Conservation (phyloP, 1,284 basidiomycete species). For the Ustilago trichophora region DNA sequence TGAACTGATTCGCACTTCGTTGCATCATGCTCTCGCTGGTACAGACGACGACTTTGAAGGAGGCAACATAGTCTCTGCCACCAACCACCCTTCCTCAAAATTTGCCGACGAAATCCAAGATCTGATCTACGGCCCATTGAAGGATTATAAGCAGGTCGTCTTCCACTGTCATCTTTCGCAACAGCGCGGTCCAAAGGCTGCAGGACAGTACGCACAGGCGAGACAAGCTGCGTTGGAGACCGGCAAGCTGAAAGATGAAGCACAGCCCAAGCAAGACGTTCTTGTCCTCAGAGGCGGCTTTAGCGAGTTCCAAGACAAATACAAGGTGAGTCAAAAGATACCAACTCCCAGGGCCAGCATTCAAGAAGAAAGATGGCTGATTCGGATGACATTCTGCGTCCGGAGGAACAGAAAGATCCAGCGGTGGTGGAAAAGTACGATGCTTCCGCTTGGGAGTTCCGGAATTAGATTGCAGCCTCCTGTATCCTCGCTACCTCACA, state of each 20-base stretch:
- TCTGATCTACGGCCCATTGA: constrained; percentile 53
- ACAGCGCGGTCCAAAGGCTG: constrained; percentile 66
- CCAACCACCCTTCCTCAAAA: constrained; percentile 54
- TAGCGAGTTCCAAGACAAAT: constrained; percentile 60
- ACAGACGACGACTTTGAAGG: constrained; percentile 67
- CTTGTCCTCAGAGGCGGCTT: constrained; percentile 66
- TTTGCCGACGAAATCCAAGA: constrained; percentile 54
- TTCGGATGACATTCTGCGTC: too few species aligned
- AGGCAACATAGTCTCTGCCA: constrained; percentile 64
- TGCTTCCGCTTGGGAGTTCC: constrained; percentile 54
- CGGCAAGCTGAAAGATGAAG: constrained; percentile 16
- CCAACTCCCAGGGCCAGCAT: too few species aligned
- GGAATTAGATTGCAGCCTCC: constrained; percentile 14
- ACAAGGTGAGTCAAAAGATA: constrained; percentile 50
- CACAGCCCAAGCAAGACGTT: constrained; percentile 54
- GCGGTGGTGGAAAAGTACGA: constrained; percentile 64
- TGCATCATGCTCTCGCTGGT: too few species aligned
- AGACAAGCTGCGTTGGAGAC: constrained; percentile 31
- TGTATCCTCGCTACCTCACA: too few species aligned
- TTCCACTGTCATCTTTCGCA: constrained; percentile 67
- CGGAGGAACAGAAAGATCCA: constrained; percentile 40
- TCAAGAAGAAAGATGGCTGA: too few species aligned
- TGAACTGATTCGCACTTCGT: too few species aligned
- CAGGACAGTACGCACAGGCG: constrained; percentile 65
- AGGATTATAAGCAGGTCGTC: constrained; percentile 60